A percentile compares a stretch with the other conserved stretches of the same genome.
These are phyloP conservation scores for Arabidopsis suecica DNA, from an alignment of 345 rosid species.

Conservation along the genomic window DNA sequence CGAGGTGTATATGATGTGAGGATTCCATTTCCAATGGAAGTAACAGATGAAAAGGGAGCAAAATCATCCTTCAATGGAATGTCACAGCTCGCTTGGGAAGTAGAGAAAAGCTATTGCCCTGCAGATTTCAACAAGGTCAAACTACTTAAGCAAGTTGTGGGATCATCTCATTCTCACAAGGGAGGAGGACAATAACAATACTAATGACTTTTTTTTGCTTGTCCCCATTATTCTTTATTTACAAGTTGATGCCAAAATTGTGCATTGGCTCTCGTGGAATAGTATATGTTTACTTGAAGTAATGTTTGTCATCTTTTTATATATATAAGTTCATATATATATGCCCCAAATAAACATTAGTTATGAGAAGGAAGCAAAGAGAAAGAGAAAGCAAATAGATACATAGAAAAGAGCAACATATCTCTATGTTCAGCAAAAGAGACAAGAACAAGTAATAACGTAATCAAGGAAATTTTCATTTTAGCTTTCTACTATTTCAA, in stretches of 20 bases:
- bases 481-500: too few relatives aligned
- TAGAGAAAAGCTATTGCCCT: constrained; percentile 67
- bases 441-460: too few relatives aligned
- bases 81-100: constrained; percentile 97
- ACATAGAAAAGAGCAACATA: background rate
- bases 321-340: background rate
- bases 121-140: constrained; percentile 69
- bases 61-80: constrained; percentile 89
- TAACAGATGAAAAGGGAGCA: constrained; percentile 81
- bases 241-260: background rate
- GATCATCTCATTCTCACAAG: constrained; percentile 36
- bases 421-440: too few relatives aligned
- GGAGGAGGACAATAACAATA: constrained; percentile 25
- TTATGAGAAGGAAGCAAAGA: background rate
- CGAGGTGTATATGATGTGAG: constrained; percentile 66
- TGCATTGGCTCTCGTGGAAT: constrained; percentile 3
- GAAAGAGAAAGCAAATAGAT: background rate
- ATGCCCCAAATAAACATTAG: background rate
- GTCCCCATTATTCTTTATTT: constrained; percentile 22
- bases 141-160: constrained; percentile 60
- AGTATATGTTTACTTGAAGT: background rate
- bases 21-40: constrained; percentile 89
- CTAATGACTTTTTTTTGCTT: background rate
- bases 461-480: too few relatives aligned
- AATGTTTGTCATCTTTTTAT: background rate